Evolutionary conservation across 352 stramenopile species (phyloP), one percentile per base, ranked within the genome.

Genomic region (Phytophthora lateralis): DNA sequence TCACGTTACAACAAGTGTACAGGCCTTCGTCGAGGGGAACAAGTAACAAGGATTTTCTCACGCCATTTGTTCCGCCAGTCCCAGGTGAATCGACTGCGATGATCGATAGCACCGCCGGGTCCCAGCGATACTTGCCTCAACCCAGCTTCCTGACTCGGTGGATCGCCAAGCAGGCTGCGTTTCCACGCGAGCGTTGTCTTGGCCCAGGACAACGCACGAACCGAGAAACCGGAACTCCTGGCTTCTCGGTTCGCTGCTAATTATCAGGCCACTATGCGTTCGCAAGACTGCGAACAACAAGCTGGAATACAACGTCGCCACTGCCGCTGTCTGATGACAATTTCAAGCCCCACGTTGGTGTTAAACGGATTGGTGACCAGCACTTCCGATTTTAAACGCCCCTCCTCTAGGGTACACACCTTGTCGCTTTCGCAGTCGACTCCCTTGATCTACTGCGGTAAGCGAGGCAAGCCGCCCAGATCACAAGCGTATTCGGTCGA

Each of bases 141-240:
- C 9, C 34, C 34, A 17, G 34, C 12, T 15, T 38, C 6, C 34
- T 39, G 34, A 17, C 12, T 39, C 34, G 34, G 34, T 7, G 14
- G 12, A 42, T 47, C 27, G 32, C 8, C 18, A 49, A 44, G 37
- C n/a, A 41, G 21, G 14, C 35, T 39, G 34, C 51, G 51, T 58
- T 34, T 58, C 51, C 38, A 42, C 43, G 52, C 41, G 32, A 12
- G 2, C 29, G 30, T 53, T 42, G 45, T 10, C n/a, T n/a, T n/a
- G n/a, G n/a, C n/a, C n/a, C n/a, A n/a, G n/a, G n/a, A n/a, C n/a
- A n/a, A n/a, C n/a, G n/a, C n/a, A n/a, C n/a, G n/a, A n/a, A n/a
- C n/a, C n/a, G n/a, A n/a, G n/a, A n/a, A n/a, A n/a, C n/a, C n/a
- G n/a, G n/a, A n/a, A n/a, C n/a, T n/a, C 26, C 10, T 15, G 32